Evolutionary conservation across 495 filamentous ascomycete species (phyloP), one percentile per base, ranked within the genome.

Genomic region (Barbatosphaeria neglecta): DNA sequence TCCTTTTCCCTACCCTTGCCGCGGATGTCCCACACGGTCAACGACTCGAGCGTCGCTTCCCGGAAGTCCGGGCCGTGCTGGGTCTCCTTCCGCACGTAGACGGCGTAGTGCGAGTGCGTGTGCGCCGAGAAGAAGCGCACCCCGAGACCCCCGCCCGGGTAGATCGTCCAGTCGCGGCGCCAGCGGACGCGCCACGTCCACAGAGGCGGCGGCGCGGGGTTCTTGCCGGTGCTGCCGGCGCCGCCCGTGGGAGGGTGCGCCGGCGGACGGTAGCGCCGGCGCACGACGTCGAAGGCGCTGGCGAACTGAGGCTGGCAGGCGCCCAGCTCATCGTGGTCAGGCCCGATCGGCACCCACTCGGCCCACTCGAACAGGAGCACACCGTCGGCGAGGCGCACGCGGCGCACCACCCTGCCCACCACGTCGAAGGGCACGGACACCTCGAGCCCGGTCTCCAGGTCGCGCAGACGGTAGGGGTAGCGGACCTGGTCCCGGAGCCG

Each of bases 11-110:
- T 2, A 10, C 39, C 22, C 3, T 49, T 16, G 22, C 8, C 18
- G 11, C 19, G 10, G 44, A 86, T 81, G 41, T 86, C 78, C 82
- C 81, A 86, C 1, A 86, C 65, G n/a, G 70, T 70, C 15, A 84
- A 55, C 18, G 75, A 72, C 53, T 86, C 81, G 23, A 78, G 72
- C 77, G 15, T 76, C 72, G 51, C 73, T 73, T 33, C 82, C 77
- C 11, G 73, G 70, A 56, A 77, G 77, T 7, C 76, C 56, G 37
- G 75, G 76, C 37, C 76, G 73, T 76, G 74, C 45, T 82, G 81
- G n/a, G n/a, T n/a, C n/a, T n/a, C n/a, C n/a, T n/a, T n/a, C 79
- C 80, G 84, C 19, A 77, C 65, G 55, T 84, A 86, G 3, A 83
- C 67, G 23, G 74, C 78, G 54, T 84, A 86, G 48, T 84, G 76